A percentile compares a stretch with the other conserved stretches of the same genome.
Evolutionary conservation across 2,329 filamentous ascomycete genomes (phyloP).

Genomic region (Fusarium pseudograminearum): DNA sequence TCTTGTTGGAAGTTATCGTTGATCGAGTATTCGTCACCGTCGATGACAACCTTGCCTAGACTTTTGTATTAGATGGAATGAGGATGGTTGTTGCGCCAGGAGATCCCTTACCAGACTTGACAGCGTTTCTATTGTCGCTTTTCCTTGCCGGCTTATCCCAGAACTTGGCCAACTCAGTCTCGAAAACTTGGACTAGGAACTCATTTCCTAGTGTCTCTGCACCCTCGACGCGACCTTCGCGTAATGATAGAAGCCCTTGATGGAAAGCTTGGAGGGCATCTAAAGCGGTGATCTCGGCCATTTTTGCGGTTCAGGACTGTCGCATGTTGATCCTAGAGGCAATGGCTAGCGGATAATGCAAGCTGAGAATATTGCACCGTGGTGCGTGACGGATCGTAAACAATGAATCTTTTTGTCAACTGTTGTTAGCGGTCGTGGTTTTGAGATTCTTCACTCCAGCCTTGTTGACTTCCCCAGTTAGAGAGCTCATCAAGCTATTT

Average conservation of each 20-base stretch:
- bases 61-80: constrained; percentile 31
- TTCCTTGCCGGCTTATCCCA: constrained; percentile 81
- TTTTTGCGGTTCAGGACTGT: constrained; percentile 62
- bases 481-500: constrained; percentile 38
- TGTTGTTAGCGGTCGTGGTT: constrained; percentile 45
- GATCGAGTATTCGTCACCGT: constrained; percentile 79
- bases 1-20: constrained; percentile 91
- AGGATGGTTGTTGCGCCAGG: constrained; percentile 12
- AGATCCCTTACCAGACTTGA: constrained; percentile 71
- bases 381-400: constrained; percentile 40
- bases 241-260: constrained; percentile 82
- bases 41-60: constrained; percentile 81
- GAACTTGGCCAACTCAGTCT: constrained; percentile 77
- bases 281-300: constrained; percentile 80
- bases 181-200: constrained; percentile 76
- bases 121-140: constrained; percentile 77
- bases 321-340: constrained; percentile 55
- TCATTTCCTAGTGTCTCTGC: constrained; percentile 77
- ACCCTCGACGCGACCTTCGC: constrained; percentile 71
- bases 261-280: constrained; percentile 86
- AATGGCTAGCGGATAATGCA: constrained; percentile 36
- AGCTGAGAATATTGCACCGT: constrained; percentile 44
- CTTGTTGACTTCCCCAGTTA: constrained; percentile 48
- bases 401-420: constrained; percentile 43
- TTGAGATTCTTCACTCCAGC: constrained; percentile 50